Percentiles rank a stretch among this genome's conserved stretches.
Conservation (phyloP, 2,329 filamentous ascomycete genomes). For the Erysiphe neolycopersici region DNA sequence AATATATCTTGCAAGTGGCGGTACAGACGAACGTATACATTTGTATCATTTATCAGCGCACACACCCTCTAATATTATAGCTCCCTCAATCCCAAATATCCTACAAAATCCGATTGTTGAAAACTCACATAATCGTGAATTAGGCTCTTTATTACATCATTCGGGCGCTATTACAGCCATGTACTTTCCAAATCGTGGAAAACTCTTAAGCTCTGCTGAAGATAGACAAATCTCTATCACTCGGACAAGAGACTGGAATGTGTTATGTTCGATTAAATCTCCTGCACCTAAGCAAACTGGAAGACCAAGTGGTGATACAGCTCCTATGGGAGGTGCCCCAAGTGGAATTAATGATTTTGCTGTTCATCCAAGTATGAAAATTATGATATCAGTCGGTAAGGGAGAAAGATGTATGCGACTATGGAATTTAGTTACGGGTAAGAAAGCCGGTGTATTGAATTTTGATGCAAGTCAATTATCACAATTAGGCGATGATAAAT, state of each 20-base stretch:
- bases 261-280: slow-evolving; percentile 68
- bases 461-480: slow-evolving; percentile 49
- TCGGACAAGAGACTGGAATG: slow-evolving; percentile 66
- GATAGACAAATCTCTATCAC: slow-evolving; percentile 81
- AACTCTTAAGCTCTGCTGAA: slow-evolving; percentile 67
- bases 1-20: slow-evolving; percentile 69
- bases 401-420: slow-evolving; percentile 78
- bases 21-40: slow-evolving; percentile 85
- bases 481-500: slow-evolving; percentile 49
- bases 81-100: too few relatives aligned
- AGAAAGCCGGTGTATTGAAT: slow-evolving; percentile 78
- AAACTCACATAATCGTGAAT: slow-evolving; percentile 64
- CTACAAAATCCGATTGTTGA: slow-evolving; percentile 67
- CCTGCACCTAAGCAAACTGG: slow-evolving; percentile 59
- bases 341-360: slow-evolving; percentile 88
- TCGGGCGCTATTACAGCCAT: slow-evolving; percentile 55
- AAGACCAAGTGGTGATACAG: slow-evolving; percentile 72
- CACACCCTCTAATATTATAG: too few relatives aligned
- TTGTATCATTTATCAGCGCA: too few relatives aligned
- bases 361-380: slow-evolving; percentile 83
- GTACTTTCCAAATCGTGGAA: slow-evolving; percentile 59
- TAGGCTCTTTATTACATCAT: slow-evolving; percentile 73
- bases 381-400: slow-evolving; percentile 80
- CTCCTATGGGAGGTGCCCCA: slow-evolving; percentile 51
- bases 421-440: slow-evolving; percentile 92